Conservation (phyloP, 176 grass and related monocot species). For the Themeda triandra region DNA sequence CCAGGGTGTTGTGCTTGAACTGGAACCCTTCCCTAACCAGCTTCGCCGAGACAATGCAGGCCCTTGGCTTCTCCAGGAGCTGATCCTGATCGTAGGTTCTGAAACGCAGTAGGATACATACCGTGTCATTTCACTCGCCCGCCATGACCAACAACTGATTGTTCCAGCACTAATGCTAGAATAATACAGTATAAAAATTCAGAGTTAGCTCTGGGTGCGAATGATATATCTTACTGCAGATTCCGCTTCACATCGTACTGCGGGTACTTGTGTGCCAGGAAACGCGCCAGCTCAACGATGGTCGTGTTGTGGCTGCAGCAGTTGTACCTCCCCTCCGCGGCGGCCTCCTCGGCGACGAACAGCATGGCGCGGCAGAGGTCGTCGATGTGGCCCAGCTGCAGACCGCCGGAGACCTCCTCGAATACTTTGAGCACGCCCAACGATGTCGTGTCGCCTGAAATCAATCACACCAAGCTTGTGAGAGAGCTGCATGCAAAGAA, state of each 20-base stretch:
- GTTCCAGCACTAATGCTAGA: too few species aligned
- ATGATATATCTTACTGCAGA: neutral
- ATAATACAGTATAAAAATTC: too few species aligned
- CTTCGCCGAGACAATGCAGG: slow-evolving; percentile 47
- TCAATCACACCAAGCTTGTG: too few species aligned
- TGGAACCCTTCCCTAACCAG: slow-evolving; percentile 49
- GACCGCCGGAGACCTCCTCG: slow-evolving; percentile 36
- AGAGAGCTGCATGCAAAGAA: neutral
- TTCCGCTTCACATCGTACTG: slow-evolving; percentile 23
- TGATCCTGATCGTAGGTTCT: neutral
- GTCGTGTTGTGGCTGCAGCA: slow-evolving; percentile 11
- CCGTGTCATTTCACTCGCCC: neutral
- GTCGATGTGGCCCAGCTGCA: slow-evolving; percentile 48
- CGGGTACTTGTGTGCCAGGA: neutral
- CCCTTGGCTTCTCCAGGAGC: slow-evolving; percentile 36
- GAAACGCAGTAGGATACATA: neutral
- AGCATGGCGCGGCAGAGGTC: slow-evolving; percentile 63
- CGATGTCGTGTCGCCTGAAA: slow-evolving; percentile 34
- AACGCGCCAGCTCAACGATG: neutral
- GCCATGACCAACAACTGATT: too few species aligned
- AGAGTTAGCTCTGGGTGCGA: too few species aligned
- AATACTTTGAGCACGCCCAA: slow-evolving; percentile 35
- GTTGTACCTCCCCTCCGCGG: slow-evolving; percentile 44
- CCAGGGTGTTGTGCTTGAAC: slow-evolving; percentile 44
- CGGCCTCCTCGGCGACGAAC: slow-evolving; percentile 41